Conservation (phyloP, 2,329 filamentous ascomycete genomes). For the Stachybotrys chlorohalonatus region DNA sequence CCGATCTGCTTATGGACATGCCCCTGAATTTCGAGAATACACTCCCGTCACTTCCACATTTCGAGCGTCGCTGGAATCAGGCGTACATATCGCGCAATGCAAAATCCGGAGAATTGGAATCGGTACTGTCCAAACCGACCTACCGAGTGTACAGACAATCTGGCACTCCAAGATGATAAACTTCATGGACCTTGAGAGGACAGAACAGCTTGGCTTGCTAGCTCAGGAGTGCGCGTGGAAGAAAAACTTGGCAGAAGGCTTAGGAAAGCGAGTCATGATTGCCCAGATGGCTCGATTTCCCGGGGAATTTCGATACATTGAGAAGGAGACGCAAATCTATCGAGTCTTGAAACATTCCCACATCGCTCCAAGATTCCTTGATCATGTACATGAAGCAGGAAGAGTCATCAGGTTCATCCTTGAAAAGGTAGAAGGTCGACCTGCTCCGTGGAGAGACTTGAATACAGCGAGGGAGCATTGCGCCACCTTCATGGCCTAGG, state of each 20-base stretch:
- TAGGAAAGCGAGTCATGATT: neutral
- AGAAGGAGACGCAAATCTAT: slow-evolving; percentile 1
- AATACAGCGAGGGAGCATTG: neutral
- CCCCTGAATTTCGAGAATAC: slow-evolving; percentile 2
- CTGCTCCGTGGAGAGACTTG: neutral
- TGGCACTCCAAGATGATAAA: slow-evolving; percentile 1
- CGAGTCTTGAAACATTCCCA: neutral
- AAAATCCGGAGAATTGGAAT: neutral
- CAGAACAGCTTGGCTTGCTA: neutral
- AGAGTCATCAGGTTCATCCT: slow-evolving; percentile 1
- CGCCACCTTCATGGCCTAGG: neutral
- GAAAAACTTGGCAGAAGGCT: too few species aligned
- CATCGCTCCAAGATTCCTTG: slow-evolving; percentile 1
- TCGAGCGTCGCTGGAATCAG: neutral
- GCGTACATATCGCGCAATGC: slow-evolving; percentile 1
- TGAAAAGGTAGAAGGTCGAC: neutral
- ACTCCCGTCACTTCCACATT: slow-evolving; percentile 1
- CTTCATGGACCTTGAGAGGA: slow-evolving; percentile 1
- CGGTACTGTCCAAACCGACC: neutral
- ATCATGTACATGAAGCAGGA: slow-evolving; percentile 2
- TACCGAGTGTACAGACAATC: neutral
- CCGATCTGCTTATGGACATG: slow-evolving; percentile 1
- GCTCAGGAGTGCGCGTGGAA: neutral
- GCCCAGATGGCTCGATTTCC: slow-evolving; percentile 1
- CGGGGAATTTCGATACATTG: slow-evolving; percentile 2